phyloP scores from a whole-genome alignment of 169 alveolate genomes.

The Eimeria praecox region DNA sequence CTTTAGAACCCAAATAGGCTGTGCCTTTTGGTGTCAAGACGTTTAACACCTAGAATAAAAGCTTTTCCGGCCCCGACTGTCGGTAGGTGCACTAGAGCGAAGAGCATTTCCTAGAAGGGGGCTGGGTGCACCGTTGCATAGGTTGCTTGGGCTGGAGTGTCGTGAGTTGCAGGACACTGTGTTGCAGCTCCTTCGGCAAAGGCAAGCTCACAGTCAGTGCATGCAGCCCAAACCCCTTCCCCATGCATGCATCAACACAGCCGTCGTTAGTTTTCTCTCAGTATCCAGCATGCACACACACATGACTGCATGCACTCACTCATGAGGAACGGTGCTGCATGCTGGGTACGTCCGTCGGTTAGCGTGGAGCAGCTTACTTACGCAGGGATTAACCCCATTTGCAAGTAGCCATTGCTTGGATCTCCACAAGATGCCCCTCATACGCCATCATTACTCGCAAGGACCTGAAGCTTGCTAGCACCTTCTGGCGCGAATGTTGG shows the following conservation, averaged over 20 bases:
- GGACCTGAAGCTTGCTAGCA: no score
- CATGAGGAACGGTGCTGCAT: background rate
- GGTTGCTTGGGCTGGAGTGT: background rate
- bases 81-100: background rate
- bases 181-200: background rate
- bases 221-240: background rate
- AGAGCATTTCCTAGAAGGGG: background rate
- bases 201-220: background rate
- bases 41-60: background rate
- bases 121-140: no score
- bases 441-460: no score
- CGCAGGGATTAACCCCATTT: no score
- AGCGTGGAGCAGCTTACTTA: no score
- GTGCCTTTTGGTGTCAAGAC: background rate
- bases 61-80: background rate
- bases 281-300: background rate
- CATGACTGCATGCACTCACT: background rate
- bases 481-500: no score
- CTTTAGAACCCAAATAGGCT: background rate
- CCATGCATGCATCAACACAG: background rate
- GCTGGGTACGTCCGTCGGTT: background rate
- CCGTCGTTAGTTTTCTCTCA: background rate
- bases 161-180: background rate
- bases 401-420: no score
- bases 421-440: no score